A percentile compares a stretch with the other conserved stretches of the same genome.
Conservation (phyloP, 2,329 filamentous ascomycete genomes). For the Helotiales sp. region DNA sequence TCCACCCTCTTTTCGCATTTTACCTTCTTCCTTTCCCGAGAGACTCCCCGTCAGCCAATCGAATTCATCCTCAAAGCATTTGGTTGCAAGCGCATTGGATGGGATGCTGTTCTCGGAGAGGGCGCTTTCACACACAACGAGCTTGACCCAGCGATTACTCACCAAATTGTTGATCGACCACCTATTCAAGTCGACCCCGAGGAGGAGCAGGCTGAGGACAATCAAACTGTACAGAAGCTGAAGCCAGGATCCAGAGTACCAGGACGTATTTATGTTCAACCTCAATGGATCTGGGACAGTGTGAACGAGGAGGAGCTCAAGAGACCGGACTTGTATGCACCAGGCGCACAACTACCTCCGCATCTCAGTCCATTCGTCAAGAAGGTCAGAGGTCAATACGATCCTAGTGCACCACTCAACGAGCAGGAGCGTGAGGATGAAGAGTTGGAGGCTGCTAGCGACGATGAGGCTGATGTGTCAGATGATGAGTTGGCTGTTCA, state of each 20-base stretch:
- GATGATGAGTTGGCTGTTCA: slow-evolving; percentile 54
- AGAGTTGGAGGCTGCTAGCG: slow-evolving; percentile 71
- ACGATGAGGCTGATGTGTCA: slow-evolving; percentile 48
- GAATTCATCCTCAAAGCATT: slow-evolving; percentile 95
- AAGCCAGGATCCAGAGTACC: slow-evolving; percentile 75
- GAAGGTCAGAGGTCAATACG: slow-evolving; percentile 83
- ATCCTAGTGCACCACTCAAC: slow-evolving; percentile 83
- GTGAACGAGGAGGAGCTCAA: slow-evolving; percentile 91
- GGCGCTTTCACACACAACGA: slow-evolving; percentile 93
- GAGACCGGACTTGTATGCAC: slow-evolving; percentile 84
- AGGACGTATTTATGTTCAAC: slow-evolving; percentile 92
- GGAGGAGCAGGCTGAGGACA: slow-evolving; percentile 60
- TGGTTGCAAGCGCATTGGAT: slow-evolving; percentile 93
- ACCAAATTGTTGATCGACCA: slow-evolving; percentile 94
- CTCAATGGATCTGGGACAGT: slow-evolving; percentile 98
- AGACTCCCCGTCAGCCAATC: slow-evolving; percentile 86
- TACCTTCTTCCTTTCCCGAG: slow-evolving; percentile 91
- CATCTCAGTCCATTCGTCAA: slow-evolving; percentile 97
- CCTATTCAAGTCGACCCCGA: slow-evolving; percentile 64
- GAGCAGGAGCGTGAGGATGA: slow-evolving; percentile 90
- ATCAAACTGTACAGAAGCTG: slow-evolving; percentile 64
- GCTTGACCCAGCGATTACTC: slow-evolving; percentile 85
- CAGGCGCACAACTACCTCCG: slow-evolving; percentile 86
- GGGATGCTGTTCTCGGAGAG: slow-evolving; percentile 88
- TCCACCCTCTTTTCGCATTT: slow-evolving; percentile 83